A percentile compares a stretch with the other conserved stretches of the same genome.
These are phyloP conservation scores for Thozetella sp. DNA, from an alignment of 495 filamentous ascomycete species.

Conservation along the genomic window DNA sequence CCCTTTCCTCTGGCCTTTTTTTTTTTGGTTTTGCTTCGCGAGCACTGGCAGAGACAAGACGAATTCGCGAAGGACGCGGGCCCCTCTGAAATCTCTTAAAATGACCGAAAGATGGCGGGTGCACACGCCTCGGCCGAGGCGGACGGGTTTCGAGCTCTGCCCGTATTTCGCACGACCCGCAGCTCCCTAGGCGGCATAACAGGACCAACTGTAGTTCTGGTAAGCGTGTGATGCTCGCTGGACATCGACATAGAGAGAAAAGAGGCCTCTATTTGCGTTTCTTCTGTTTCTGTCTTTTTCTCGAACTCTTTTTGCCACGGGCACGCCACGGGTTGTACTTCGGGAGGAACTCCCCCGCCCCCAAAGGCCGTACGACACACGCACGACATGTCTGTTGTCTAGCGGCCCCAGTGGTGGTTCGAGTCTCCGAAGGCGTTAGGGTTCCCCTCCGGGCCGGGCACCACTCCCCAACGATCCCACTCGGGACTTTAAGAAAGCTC, in stretches of 20 bases:
- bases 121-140: not conserved
- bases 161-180: not conserved
- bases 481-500: not conserved
- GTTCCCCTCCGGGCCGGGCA: not conserved
- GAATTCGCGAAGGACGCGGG: not conserved
- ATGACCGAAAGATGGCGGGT: not conserved
- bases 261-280: not conserved
- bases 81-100: not conserved
- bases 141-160: constrained; percentile 1
- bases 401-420: not conserved
- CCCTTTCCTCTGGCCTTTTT: no score
- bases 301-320: not conserved
- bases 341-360: not conserved
- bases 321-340: not conserved
- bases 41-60: no score
- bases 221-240: not conserved
- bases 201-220: not conserved
- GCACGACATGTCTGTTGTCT: no score
- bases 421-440: not conserved
- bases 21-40: not conserved
- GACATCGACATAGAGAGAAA: not conserved
- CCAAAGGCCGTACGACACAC: no score
- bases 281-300: not conserved
- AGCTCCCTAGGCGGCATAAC: not conserved
- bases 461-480: not conserved